Base-by-base conservation (phyloP, 2,329 filamentous ascomycete genomes). In the Dothidotthia symphoricarpi region DNA sequence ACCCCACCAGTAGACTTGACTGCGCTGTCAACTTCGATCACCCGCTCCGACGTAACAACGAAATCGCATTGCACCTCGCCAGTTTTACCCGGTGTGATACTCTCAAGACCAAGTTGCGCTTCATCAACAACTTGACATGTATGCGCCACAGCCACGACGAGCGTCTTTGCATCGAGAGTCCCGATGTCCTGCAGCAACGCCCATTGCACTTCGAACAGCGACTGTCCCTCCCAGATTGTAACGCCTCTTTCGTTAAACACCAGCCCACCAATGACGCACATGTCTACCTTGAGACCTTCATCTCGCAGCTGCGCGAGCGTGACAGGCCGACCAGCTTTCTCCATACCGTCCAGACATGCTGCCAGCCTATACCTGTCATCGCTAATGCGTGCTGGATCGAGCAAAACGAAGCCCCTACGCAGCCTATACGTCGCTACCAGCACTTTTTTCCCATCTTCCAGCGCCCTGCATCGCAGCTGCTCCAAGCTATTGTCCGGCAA, bases 401-500 rank as follows among this genome's bases (percentile, higher is more conserved):
- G 47, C 9, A 72, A 41, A 29, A 69, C 60, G 36, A 73, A 73
- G 0, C 70, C 70, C 25, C 70, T 53, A 10, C 66, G 53, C 9
- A 73, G 64, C 19, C 61, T 59, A 36, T 72, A 69, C 12, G 70
- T 72, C 1, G 67, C 70, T 1, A 70, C 61, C 3, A 73, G 41
- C 6, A 73, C 41, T 16, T 49, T 65, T 42, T 71, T 72, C 4
- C 69, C 69, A 39, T 69, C 68, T 31, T 49, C 51, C 17, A 73
- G 53, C 6, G 69, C 66, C n/a, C 51, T 50, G 16, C 51, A 47
- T 11, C 70, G 61, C 16, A 73, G 53, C 7, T 60, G 47, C 47
- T 72, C 68, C n/a, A 73, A 58, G 47, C 69, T 71, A 41, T 71
- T 72, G 45, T 73, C 70, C 2, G 69, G 65, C 4, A 68, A 67